Evolutionary conservation across 768 basidiomycete species (phyloP).

Genomic region (Suillus cothurnatus): DNA sequence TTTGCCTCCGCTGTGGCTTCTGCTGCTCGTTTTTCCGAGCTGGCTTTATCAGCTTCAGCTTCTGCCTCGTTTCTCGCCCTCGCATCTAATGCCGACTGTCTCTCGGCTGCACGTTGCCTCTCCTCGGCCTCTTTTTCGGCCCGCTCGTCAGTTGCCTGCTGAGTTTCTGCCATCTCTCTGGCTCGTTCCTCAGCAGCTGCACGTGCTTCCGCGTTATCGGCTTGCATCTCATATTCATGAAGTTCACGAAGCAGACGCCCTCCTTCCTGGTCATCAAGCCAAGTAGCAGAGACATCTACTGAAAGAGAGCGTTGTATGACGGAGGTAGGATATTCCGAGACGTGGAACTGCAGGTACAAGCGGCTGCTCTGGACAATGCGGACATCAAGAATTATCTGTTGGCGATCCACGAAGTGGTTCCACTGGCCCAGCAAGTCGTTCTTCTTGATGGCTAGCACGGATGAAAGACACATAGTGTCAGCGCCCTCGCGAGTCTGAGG

Average conservation of each 20-base stretch:
- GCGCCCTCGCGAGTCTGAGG: not conserved
- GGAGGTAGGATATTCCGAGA: not conserved
- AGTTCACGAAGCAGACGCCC: not conserved
- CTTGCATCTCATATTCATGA: not conserved
- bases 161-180: not conserved
- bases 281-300: not conserved
- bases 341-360: not conserved
- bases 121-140: not conserved
- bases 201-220: not conserved
- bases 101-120: not conserved
- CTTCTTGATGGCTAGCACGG: not conserved
- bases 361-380: not conserved
- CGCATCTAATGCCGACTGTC: not conserved
- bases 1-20: not conserved
- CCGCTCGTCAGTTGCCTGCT: not conserved
- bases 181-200: not conserved
- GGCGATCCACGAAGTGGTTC: not conserved
- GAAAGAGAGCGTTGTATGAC: not conserved
- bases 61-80: not conserved
- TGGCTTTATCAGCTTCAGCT: not conserved
- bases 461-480: not conserved
- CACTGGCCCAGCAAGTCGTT: not conserved
- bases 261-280: constrained; percentile 1
- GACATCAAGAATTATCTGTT: not conserved
- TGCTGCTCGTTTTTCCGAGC: not conserved